Base-by-base conservation (phyloP, 2,329 filamentous ascomycete genomes). In the Drechslerella stenobrocha region DNA sequence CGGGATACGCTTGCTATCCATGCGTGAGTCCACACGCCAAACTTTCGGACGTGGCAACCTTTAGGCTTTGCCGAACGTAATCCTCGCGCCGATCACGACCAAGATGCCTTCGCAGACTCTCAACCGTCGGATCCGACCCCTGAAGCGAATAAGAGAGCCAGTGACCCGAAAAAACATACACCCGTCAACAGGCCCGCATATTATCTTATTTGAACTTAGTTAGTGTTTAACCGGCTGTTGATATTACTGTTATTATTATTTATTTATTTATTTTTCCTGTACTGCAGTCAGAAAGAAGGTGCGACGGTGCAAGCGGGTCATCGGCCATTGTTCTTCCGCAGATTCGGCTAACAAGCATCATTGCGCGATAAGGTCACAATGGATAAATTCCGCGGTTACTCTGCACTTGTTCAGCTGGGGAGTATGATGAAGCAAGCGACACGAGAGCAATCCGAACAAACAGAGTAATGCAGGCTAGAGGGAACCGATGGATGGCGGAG, bases 41-140 rank as follows among this genome's bases (percentile, higher is more conserved):
- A 28, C 52, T 59, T 58, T 30, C 50, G 61, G 59, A 66, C 42
- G 42, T 66, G 61, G 52, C 52, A 57, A 18, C 8, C 46, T 57
- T 30, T 26, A 57, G 51, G 52, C 61, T 66, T 66, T 66, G 61
- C 61, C 61, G 61, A 66, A 66, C 35, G 59, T 66, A 66, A 66
- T 66, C 61, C 61, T 66, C 61, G 61, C 37, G 61, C 48, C 61
- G 61, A 66, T 66, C 61, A 66, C 59, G 61, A 42, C 37, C 15
- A 18, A 53, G 61, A 53, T 37, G 11, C 45, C 34, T 55, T 53
- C 53, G 48, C 58, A 42, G 15, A 42, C 9, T 20, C 37, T 42
- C 37, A 48, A 58, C 53, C 40, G 48, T 48, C 47, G 61, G 53
- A 66, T 40, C 22, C 26, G 24, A 66, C 45, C 61, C 61, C 57